These are phyloP conservation scores for Vaccinium myrtillus DNA, from an alignment of 148 eudicot genomes.

Conservation along the genomic window DNA sequence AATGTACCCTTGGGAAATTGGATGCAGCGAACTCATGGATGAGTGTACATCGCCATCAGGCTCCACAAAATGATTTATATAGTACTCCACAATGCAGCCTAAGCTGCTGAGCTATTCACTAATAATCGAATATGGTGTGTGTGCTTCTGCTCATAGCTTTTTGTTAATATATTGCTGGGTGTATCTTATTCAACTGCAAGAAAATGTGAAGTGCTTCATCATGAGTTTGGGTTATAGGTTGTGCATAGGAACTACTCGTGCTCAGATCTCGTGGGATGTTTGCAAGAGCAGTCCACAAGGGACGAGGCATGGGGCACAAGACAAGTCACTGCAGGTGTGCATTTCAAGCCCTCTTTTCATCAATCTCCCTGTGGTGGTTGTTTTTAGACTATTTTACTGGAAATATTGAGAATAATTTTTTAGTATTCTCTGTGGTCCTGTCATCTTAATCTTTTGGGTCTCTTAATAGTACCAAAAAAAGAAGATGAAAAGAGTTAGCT, in stretches of 20 bases:
- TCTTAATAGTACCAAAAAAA: background rate
- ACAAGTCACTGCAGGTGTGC: background rate
- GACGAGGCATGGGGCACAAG: background rate
- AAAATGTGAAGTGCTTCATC: background rate
- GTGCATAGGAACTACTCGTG: background rate
- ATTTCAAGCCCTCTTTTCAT: background rate
- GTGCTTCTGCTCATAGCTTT: background rate
- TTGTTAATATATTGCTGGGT: background rate
- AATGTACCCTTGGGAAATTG: background rate
- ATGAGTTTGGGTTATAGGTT: background rate
- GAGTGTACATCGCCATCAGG: background rate
- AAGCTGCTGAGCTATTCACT: background rate
- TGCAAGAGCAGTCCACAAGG: constrained; percentile 8
- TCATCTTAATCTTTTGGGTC: background rate
- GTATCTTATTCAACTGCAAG: background rate
- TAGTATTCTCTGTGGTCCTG: background rate
- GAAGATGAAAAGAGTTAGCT: background rate
- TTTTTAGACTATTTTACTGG: background rate
- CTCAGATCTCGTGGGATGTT: background rate
- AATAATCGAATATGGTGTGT: background rate
- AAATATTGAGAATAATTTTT: background rate
- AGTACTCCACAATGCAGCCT: background rate
- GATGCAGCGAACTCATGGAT: background rate
- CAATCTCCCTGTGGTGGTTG: background rate
- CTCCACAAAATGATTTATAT: background rate